phyloP scores from a whole-genome alignment of 768 basidiomycete species.

The Lactarius vividus region DNA sequence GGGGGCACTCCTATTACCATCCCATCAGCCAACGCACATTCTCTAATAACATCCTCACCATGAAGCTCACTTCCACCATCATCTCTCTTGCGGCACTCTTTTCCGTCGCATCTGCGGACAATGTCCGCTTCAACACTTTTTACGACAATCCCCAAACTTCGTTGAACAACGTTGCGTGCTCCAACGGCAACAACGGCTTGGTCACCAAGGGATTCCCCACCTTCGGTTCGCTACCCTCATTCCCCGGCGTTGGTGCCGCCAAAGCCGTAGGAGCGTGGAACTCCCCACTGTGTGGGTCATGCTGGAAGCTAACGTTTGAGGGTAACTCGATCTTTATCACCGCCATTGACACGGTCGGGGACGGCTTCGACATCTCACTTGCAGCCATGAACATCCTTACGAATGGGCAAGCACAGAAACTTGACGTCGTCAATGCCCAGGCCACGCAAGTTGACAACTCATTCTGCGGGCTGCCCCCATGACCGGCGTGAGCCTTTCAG shows the following conservation, averaged over 20 bases:
- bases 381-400: too few species aligned
- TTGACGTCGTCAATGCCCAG: constrained; percentile 8
- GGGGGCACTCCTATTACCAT: neutral
- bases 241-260: constrained; percentile 30
- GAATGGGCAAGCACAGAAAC: too few species aligned
- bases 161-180: constrained; percentile 25
- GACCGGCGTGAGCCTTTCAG: too few species aligned
- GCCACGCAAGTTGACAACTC: neutral
- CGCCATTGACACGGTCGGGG: too few species aligned
- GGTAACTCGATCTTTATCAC: too few species aligned
- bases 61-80: too few species aligned
- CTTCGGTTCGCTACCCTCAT: constrained; percentile 25
- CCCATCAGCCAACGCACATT: neutral
- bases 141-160: constrained; percentile 18
- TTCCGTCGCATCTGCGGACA: constrained; percentile 1
- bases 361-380: too few species aligned
- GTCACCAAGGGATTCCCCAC: constrained; percentile 24
- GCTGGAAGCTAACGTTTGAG: too few species aligned
- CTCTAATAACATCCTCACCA: neutral
- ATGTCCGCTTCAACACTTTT: constrained; percentile 10
- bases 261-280: constrained; percentile 34
- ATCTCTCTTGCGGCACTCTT: neutral
- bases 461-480: too few species aligned
- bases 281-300: constrained; percentile 26
- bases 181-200: constrained; percentile 30